These are phyloP conservation scores for Astrothelium subdiscretum DNA, from an alignment of 495 filamentous ascomycete species.

Conservation along the genomic window DNA sequence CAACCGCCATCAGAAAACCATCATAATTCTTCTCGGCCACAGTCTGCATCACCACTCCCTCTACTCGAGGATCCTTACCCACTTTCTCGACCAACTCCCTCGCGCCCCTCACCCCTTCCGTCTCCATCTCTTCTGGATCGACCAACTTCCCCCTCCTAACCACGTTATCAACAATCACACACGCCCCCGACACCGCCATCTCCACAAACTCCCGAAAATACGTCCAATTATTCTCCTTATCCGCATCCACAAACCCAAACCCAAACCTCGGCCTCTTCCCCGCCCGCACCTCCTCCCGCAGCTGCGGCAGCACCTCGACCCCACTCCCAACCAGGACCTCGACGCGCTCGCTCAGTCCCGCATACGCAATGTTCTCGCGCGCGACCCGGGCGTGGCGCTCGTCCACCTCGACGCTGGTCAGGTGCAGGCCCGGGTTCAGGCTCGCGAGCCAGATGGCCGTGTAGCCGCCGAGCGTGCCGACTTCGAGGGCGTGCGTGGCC, in stretches of 20 bases:
- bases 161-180: conserved; percentile 30
- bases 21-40: conserved; percentile 43
- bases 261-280: conserved; percentile 23
- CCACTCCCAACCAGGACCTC: conserved; percentile 23
- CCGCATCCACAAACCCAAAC: conserved; percentile 30
- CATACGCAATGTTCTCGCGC: conserved; percentile 18
- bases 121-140: conserved; percentile 9
- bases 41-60: conserved; percentile 38
- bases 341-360: conserved; percentile 22
- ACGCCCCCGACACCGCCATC: conserved; percentile 15
- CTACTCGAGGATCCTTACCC: conserved; percentile 34
- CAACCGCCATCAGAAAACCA: conserved; percentile 33
- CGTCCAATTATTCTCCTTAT: conserved; percentile 29
- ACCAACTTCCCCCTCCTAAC: conserved; percentile 24
- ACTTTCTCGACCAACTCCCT: conserved; percentile 31
- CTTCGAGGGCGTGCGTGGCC: conserved; percentile 24
- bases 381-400: conserved; percentile 20
- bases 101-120: conserved; percentile 12
- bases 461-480: conserved; percentile 27
- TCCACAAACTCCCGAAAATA: conserved; percentile 21
- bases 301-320: conserved; percentile 23
- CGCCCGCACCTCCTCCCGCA: conserved; percentile 21
- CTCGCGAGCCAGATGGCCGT: conserved; percentile 25
- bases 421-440: conserved; percentile 12
- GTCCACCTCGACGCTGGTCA: conserved; percentile 23